Evolutionary conservation across 169 alveolate genomes (phyloP).

Genomic region (Toxoplasma gondii): DNA sequence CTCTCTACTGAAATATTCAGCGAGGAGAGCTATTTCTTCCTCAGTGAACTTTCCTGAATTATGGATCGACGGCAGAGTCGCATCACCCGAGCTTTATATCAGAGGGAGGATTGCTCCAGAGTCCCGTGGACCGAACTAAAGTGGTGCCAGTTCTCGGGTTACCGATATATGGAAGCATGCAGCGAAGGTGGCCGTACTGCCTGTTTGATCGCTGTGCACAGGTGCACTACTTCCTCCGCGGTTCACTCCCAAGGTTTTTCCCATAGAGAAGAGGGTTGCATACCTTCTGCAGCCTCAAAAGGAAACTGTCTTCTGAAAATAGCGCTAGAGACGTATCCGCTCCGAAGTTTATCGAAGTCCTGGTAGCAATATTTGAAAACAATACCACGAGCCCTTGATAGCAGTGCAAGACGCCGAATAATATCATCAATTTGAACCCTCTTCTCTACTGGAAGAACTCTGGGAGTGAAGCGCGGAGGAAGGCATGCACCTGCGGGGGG

Average conservation of each 20-base stretch:
- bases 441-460: neutral
- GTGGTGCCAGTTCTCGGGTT: too few relatives aligned
- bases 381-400: constrained; percentile 2
- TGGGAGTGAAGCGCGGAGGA: constrained; percentile 20
- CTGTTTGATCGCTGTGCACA: too few relatives aligned
- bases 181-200: too few relatives aligned
- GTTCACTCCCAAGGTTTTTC: neutral
- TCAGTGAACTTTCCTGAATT: constrained; percentile 11
- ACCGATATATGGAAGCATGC: too few relatives aligned
- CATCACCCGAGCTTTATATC: neutral
- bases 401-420: constrained; percentile 29
- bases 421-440: neutral
- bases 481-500: neutral
- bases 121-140: too few relatives aligned
- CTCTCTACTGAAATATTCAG: constrained; percentile 21
- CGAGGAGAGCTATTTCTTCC: constrained; percentile 7
- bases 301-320: constrained; percentile 5
- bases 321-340: constrained; percentile 25
- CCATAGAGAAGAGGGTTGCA: neutral
- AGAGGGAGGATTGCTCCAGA: too few relatives aligned
- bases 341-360: neutral
- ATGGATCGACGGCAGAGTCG: neutral
- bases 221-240: neutral
- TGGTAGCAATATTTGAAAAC: constrained; percentile 37
- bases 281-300: constrained; percentile 26